A percentile compares a stretch with the other conserved stretches of the same genome.
Evolutionary conservation across 768 basidiomycete species (phyloP).

Genomic region (Suillus decipiens): DNA sequence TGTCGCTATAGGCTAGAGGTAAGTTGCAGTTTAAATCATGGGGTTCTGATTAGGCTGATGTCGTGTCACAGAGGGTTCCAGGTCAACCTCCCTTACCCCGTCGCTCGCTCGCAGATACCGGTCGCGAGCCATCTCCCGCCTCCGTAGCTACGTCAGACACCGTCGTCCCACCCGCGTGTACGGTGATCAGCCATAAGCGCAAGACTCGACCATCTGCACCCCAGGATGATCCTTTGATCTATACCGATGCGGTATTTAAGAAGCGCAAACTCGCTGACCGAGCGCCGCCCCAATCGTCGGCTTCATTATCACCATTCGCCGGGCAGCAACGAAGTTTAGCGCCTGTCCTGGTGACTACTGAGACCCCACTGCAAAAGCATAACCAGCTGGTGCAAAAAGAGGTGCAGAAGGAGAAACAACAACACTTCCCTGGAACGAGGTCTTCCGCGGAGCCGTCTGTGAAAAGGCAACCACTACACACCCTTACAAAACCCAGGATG

Average conservation of each 20-base stretch:
- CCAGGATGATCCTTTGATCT: neutral
- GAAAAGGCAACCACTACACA: neutral
- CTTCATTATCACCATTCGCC: neutral
- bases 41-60: neutral
- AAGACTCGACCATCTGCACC: neutral
- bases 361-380: neutral
- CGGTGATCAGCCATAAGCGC: neutral
- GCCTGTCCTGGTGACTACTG: neutral
- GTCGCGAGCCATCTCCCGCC: neutral
- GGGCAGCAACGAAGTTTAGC: neutral
- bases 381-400: neutral
- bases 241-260: neutral
- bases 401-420: neutral
- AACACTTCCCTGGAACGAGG: neutral
- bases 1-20: constrained; percentile 33
- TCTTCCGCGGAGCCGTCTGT: neutral
- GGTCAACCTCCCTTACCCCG: constrained; percentile 26
- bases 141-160: constrained; percentile 1
- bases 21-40: neutral
- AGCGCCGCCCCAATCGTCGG: neutral
- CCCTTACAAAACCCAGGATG: neutral
- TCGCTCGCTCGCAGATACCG: constrained; percentile 5
- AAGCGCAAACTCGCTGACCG: neutral
- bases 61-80: constrained; percentile 23
- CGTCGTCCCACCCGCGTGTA: neutral